Conservation (phyloP, 352 stramenopile genomes). For the Phytopythium montanum region DNA sequence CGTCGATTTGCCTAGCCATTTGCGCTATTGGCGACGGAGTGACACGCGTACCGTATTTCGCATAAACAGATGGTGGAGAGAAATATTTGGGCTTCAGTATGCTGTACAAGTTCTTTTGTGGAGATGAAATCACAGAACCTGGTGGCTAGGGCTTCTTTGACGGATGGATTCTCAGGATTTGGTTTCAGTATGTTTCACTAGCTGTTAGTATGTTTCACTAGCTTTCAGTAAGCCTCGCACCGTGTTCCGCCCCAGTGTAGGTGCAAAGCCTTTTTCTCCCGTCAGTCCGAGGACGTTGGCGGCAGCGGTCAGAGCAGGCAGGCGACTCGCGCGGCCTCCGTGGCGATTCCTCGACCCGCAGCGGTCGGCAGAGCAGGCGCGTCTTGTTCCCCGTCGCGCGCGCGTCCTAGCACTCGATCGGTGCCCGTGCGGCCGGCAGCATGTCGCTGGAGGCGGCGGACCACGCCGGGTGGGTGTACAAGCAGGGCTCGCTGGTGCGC, state of each 20-base stretch:
- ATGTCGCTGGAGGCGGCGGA: conserved; percentile 44
- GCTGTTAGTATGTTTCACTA: not conserved
- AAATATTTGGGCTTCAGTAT: not conserved
- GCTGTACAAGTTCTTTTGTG: not conserved
- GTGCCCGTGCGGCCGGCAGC: not conserved
- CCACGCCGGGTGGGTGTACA: conserved; percentile 79
- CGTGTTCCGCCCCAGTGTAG: not conserved
- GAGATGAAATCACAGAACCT: not conserved
- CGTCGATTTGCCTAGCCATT: no score
- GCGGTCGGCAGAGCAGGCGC: not conserved
- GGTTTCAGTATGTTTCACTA: not conserved
- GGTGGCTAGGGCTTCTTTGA: conserved; percentile 3
- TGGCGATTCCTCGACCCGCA: no score
- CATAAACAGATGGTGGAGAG: not conserved
- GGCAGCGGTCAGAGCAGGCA: no score
- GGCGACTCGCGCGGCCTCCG: no score
- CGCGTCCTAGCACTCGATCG: not conserved
- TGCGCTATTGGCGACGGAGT: not conserved
- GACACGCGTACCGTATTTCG: not conserved
- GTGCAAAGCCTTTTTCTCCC: not conserved
- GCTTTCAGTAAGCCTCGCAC: no score
- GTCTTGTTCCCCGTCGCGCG: not conserved
- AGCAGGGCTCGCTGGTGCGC: conserved; percentile 72
- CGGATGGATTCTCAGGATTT: conserved; percentile 3
- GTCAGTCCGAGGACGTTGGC: no score